Percentiles rank a stretch among this genome's conserved stretches.
Conservation (phyloP, 768 basidiomycete genomes). For the Baorangia bicolor region DNA sequence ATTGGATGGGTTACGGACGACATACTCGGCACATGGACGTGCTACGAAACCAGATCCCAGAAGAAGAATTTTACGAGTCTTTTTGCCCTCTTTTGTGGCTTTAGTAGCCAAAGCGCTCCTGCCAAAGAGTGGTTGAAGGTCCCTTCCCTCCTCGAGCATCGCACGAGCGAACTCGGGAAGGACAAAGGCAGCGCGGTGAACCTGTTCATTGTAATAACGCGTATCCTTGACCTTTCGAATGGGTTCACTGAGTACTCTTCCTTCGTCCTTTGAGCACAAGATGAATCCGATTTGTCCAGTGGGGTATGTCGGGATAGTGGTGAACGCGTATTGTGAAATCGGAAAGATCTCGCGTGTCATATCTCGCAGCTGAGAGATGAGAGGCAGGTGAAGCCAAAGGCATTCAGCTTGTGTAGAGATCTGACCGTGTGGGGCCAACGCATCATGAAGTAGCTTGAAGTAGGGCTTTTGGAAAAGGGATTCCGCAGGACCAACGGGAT, state of each 20-base stretch:
- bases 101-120: constrained; percentile 49
- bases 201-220: constrained; percentile 78
- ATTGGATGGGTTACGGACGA: constrained; percentile 79
- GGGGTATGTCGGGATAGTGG: constrained; percentile 97
- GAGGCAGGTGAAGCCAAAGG: constrained; percentile 88
- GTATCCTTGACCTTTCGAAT: constrained; percentile 69
- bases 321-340: constrained; percentile 85
- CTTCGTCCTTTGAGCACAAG: constrained; percentile 76
- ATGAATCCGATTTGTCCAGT: constrained; percentile 98
- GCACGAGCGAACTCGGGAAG: constrained; percentile 90
- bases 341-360: constrained; percentile 77
- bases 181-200: constrained; percentile 83
- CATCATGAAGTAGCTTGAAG: constrained; percentile 91
- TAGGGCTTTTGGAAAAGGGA: constrained; percentile 96
- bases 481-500: constrained; percentile 94
- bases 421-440: constrained; percentile 84
- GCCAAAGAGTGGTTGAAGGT: constrained; percentile 76
- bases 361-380: constrained; percentile 74
- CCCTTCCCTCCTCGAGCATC: constrained; percentile 68
- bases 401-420: constrained; percentile 97
- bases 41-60: constrained; percentile 97
- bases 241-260: constrained; percentile 69
- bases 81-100: constrained; percentile 48
- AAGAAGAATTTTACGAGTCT: constrained; percentile 66
- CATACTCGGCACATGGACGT: constrained; percentile 93